phyloP scores from a whole-genome alignment of 495 filamentous ascomycete genomes.

The Staphylotrichum tortipilum region DNA sequence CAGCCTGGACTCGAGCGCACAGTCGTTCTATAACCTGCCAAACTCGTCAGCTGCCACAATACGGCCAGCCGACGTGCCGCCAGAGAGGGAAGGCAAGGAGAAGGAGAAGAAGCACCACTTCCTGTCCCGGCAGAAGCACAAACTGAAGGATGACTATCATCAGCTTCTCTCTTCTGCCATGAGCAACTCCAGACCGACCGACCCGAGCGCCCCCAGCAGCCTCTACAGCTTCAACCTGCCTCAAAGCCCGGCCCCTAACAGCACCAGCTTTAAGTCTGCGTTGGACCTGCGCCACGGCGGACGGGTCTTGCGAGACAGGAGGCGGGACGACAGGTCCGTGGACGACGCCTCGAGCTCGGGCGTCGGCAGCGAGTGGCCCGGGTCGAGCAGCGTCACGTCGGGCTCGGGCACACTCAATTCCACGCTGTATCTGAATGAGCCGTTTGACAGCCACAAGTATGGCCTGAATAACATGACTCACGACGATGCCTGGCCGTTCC shows the following conservation, averaged over 20 bases:
- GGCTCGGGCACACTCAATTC: conserved; percentile 22
- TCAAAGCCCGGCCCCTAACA: conserved; percentile 63
- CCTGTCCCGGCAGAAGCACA: conserved; percentile 84
- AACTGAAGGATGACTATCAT: conserved; percentile 74
- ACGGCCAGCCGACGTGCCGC: conserved; percentile 35
- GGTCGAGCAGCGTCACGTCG: conserved; percentile 41
- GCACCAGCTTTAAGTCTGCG: conserved; percentile 67
- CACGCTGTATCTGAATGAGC: conserved; percentile 37
- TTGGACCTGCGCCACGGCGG: conserved; percentile 81
- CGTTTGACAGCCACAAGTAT: conserved; percentile 44
- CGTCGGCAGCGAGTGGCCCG: conserved; percentile 42
- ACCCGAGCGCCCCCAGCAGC: conserved; percentile 75
- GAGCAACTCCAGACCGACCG: conserved; percentile 79
- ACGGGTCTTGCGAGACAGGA: conserved; percentile 77
- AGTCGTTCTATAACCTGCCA: conserved; percentile 70
- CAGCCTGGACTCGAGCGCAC: conserved; percentile 61
- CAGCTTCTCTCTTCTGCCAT: conserved; percentile 78
- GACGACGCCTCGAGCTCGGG: conserved; percentile 32
- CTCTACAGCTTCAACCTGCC: conserved; percentile 65
- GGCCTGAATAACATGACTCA: conserved; percentile 73
- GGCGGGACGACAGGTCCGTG: conserved; percentile 64
- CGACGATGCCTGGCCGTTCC: conserved; percentile 90
- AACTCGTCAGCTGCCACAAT: conserved; percentile 84
- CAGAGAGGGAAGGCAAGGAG: conserved; percentile 36
- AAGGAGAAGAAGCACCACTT: conserved; percentile 77